Base-by-base conservation (phyloP, 495 filamentous ascomycete species). In the Rusavskia elegans region DNA sequence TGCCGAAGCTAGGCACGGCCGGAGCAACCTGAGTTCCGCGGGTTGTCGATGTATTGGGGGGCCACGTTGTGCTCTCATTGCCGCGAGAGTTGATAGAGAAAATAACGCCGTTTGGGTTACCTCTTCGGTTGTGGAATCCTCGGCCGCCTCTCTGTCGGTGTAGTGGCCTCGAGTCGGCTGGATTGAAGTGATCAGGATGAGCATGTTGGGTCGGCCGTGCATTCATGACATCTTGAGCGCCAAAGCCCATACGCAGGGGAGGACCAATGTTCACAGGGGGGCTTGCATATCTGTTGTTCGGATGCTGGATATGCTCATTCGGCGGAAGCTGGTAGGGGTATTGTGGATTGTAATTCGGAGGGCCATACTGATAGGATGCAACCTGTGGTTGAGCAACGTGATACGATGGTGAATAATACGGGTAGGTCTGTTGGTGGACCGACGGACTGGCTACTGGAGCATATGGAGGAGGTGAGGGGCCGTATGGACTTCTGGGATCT, bases 1-100 rank as follows among this genome's bases (percentile, higher is more conserved):
- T 70, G 3, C 77, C 77, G 57, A 81, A 82, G 59, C 78, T 82
- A 51, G 84, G 77, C 54, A 82, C 71, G 11, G 74, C 59, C 8
- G 78, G 77, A 19, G 79, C 61, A n/a, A 71, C 75, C 25, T 70
- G 71, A 53, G 61, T 46, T 23, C 20, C 14, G 21, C 23, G 44
- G 16, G 14, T 25, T 6, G 44, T 11, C 32, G 32, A 35, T 35
- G 10, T 11, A 14, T 35, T 35, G 7, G 32, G 5, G 32, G 32
- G 32, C 13, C 13, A 7, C 32, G 7, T 35, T 7, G 32, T 35
- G 32, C 32, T 35, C 9, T 35, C 13, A 11, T 35, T 35, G 32
- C 32, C 32, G 7, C 32, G 32, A 14, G 13, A 46, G 14, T 46
- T 23, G 14, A 10, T 11, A 3, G 23, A 46, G 23, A 16, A 11